Base-by-base conservation (phyloP, 805 yeast genomes). In the Brettanomyces nanus region DNA sequence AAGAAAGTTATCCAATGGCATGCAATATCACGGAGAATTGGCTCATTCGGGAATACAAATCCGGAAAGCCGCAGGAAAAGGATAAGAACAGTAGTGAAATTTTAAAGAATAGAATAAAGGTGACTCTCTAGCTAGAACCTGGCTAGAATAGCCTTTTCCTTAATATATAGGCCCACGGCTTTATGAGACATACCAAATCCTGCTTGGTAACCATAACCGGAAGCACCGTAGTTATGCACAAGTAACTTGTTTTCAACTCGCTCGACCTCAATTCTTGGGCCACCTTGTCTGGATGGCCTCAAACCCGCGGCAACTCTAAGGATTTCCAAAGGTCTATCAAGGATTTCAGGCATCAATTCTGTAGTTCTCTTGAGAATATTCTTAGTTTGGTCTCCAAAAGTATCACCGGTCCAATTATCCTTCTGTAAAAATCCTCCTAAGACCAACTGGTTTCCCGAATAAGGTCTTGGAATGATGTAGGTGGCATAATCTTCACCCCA, bases 221-320 rank as follows among this genome's bases (percentile, higher is more conserved):
- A 59, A 10, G 80, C 77, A 31, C 92, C 92, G 48, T 80, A 80
- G 56, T 80, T 77, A 52, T 85, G 94, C 18, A 85, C 65, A 14
- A 80, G 51, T 1, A 65, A 40, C 38, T 63, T 61, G 3, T 68
- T 73, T 18, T 59, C 62, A 11, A 61, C 58, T 3, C 38, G 42
- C 47, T 79, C 82, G 31, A 58, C 55, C 52, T 81, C 92, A 31
- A 85, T 72, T 37, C 94, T 65, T 5, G 73, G 77, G 4, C 94
- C 94, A 13, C 89, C 92, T 28, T 72, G 67, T 51, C 94, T 69
- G 27, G 79, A 66, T 5, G 95, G 95, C 45, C 95, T 69, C 32
- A 82, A 63, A 0, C 94, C 95, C 5, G 87, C 78, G 1, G 73
- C 83, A 28, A 74, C 78, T 37, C 83, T 68, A 7, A 81, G 36